Evolutionary conservation across 2,329 filamentous ascomycete genomes (phyloP).

Genomic region (Penicillium freii): DNA sequence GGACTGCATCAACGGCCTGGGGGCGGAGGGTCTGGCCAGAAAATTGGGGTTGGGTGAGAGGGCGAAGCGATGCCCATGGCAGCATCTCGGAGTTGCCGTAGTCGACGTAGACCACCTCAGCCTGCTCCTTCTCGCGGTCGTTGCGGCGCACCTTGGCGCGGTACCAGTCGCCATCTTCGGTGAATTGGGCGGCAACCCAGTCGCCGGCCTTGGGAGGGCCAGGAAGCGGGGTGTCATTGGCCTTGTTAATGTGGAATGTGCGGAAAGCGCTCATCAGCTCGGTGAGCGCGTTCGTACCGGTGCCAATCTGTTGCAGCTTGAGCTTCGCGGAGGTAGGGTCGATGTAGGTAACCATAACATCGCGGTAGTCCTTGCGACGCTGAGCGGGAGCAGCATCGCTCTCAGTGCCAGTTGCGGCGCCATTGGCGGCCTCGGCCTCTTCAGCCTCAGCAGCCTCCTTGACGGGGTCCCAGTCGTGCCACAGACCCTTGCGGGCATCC

Average conservation of each 20-base stretch:
- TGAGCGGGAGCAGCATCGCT: conserved; percentile 51
- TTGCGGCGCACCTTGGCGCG: conserved; percentile 86
- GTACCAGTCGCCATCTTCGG: conserved; percentile 89
- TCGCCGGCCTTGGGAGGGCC: conserved; percentile 86
- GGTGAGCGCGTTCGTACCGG: conserved; percentile 79
- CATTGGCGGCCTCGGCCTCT: conserved; percentile 46
- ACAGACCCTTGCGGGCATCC: conserved; percentile 80
- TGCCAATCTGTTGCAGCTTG: conserved; percentile 88
- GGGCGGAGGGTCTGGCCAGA: conserved; percentile 75
- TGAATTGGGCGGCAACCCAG: conserved; percentile 86
- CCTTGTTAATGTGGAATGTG: conserved; percentile 80
- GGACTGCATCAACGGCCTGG: conserved; percentile 80
- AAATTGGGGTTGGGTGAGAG: conserved; percentile 79
- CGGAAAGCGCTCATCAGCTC: conserved; percentile 88
- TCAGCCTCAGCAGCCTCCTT: conserved; percentile 68
- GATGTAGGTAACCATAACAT: conserved; percentile 88
- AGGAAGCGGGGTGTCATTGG: conserved; percentile 71
- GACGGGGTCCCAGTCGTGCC: conserved; percentile 91
- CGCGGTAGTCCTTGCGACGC: conserved; percentile 84
- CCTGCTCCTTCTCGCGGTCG: conserved; percentile 82
- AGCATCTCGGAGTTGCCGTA: conserved; percentile 92
- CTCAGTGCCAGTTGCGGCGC: conserved; percentile 54
- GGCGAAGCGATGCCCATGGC: conserved; percentile 77
- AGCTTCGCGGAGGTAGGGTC: conserved; percentile 72
- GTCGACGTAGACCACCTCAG: conserved; percentile 91